Conservation (phyloP, 768 basidiomycete species). For the Solioccasus polychromus region DNA sequence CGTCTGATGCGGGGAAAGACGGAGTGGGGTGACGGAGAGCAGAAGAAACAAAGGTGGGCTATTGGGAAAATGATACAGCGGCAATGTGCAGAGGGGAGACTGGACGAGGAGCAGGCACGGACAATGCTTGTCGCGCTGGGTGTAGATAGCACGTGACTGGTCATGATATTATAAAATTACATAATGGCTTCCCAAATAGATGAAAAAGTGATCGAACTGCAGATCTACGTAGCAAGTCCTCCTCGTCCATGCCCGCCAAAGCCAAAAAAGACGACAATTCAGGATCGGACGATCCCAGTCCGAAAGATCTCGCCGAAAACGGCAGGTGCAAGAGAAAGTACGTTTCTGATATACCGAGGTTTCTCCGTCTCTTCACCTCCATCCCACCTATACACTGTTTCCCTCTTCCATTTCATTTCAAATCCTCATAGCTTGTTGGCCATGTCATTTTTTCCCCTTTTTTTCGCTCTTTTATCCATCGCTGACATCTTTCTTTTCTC, state of each 20-base stretch:
- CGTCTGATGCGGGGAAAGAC: slow-evolving; percentile 42
- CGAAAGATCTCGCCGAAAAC: slow-evolving; percentile 60
- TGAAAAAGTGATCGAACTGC: background rate
- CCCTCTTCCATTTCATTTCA: too few species aligned
- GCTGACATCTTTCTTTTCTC: slow-evolving; percentile 31
- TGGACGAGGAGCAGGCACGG: slow-evolving; percentile 19
- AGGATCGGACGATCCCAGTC: slow-evolving; percentile 60
- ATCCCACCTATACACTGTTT: too few species aligned
- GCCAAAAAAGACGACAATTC: slow-evolving; percentile 65
- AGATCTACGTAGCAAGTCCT: too few species aligned
- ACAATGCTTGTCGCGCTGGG: slow-evolving; percentile 22
- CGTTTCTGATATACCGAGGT: slow-evolving; percentile 49
- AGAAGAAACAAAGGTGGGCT: slow-evolving; percentile 39
- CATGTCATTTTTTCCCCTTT: slow-evolving; percentile 6
- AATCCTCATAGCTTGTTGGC: too few species aligned
- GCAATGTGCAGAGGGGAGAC: slow-evolving; percentile 24
- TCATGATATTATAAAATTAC: slow-evolving; percentile 10
- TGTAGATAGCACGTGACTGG: slow-evolving; percentile 7
- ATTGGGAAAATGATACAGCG: slow-evolving; percentile 38
- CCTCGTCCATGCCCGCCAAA: slow-evolving; percentile 58
- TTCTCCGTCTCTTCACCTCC: slow-evolving; percentile 44
- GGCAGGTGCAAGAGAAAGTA: slow-evolving; percentile 80
- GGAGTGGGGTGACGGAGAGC: slow-evolving; percentile 48
- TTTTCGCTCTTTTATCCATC: slow-evolving; percentile 27
- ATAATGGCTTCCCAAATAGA: background rate